These are phyloP conservation scores for Pythium catenulatum DNA, from an alignment of 352 stramenopile species.

Conservation along the genomic window DNA sequence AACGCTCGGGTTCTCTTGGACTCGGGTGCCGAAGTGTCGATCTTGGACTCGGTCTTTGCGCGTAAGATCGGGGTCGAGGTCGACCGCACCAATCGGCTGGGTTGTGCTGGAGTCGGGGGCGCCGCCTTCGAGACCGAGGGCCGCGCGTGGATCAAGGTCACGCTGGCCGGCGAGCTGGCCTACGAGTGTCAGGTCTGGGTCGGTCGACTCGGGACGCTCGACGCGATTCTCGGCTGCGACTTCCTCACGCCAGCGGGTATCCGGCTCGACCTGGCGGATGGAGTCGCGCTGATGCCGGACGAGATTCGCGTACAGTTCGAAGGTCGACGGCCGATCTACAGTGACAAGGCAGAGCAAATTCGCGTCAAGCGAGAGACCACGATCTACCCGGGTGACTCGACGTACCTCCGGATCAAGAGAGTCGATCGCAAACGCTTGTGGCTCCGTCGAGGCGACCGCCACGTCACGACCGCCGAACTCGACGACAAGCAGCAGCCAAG, in stretches of 20 bases:
- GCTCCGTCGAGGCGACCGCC: neutral
- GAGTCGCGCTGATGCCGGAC: slow-evolving; percentile 17
- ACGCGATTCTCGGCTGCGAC: slow-evolving; percentile 37
- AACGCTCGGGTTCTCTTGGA: slow-evolving; percentile 50
- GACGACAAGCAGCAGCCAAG: neutral
- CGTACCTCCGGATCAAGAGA: neutral
- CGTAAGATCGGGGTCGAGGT: slow-evolving; percentile 28
- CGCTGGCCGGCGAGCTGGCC: slow-evolving; percentile 5
- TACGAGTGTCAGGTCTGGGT: slow-evolving; percentile 36
- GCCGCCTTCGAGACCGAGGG: slow-evolving; percentile 2
- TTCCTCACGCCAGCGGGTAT: slow-evolving; percentile 42
- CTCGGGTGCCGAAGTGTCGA: slow-evolving; percentile 42
- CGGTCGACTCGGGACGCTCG: neutral
- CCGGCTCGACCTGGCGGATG: slow-evolving; percentile 35
- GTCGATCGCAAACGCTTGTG: slow-evolving; percentile 2
- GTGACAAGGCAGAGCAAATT: slow-evolving; percentile 16
- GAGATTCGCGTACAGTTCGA: slow-evolving; percentile 23
- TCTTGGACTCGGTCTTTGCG: slow-evolving; percentile 44
- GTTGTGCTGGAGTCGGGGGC: slow-evolving; percentile 7
- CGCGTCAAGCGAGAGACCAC: slow-evolving; percentile 6
- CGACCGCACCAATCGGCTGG: neutral
- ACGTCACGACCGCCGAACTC: neutral
- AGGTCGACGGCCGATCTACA: slow-evolving; percentile 10
- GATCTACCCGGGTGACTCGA: neutral
- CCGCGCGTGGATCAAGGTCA: slow-evolving; percentile 24